Evolutionary conservation across 495 filamentous ascomycete genomes (phyloP), one percentile per base, ranked within the genome.

Genomic region (Elasticomyces elasticus): DNA sequence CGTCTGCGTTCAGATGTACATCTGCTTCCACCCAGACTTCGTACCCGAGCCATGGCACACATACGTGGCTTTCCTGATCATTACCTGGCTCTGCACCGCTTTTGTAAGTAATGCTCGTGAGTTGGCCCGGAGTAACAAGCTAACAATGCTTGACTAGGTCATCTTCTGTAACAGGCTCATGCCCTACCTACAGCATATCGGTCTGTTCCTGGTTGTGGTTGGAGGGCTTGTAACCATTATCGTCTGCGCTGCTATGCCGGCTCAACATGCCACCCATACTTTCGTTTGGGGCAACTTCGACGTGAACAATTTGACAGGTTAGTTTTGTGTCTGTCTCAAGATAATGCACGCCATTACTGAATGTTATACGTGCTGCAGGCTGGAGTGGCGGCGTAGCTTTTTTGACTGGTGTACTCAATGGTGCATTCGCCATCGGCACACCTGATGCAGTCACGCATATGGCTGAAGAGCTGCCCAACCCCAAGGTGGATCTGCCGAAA

Each of bases 401-500:
- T 59, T 68, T 90, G 13, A 69, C 81, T 1, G 88, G 89, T 1
- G 86, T 58, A 6, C 75, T 95, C 22, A 94, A 95, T 61, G 89
- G 87, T 19, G 86, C 89, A 10, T 95, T 85, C 64, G 80, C 84
- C 17, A 81, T 95, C 30, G 89, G 89, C 12, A 89, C 87, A 0
- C 86, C 87, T 19, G 67, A 69, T 60, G 66, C 77, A 35, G 76
- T 86, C 13, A 79, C 82, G 6, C 88, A 94, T 67, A 75, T 94
- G 56, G 83, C 87, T 1, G 88, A 94, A 67, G 88, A 94, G 68
- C 72, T 94, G 12, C 84, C 85, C 0, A 70, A 80, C 55, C 84
- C 83, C 25, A 72, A 68, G 42, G 69, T 66, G 56, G 79, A 86
- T 56, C 72, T 87, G 4, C 84, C 84, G 17, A 81, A 76, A 61